Evolutionary conservation across 2,329 filamentous ascomycete species (phyloP), one percentile per base, ranked within the genome.

Genomic region (Akanthomyces dipterigenus): DNA sequence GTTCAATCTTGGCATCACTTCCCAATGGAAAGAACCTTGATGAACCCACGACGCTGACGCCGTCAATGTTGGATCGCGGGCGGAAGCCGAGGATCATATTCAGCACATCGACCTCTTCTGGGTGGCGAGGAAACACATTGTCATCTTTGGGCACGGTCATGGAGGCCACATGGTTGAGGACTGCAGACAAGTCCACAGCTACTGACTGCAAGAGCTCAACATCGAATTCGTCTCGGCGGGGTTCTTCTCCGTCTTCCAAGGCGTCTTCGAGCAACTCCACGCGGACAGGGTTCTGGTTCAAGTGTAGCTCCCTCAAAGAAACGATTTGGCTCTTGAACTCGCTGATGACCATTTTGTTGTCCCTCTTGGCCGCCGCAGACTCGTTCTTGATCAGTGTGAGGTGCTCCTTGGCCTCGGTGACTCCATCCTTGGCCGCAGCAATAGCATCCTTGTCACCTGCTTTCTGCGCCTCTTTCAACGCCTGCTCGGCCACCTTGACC

Each of bases 321-420:
- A 83, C 68, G 4, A 83, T 70, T 63, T 81, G 76, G 49, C 70
- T 74, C 66, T 83, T 83, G 72, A 77, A 82, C 65, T 84, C 81
- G 0, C 80, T 79, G 5, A 78, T 80, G 5, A 73, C 56, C 38
- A 71, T 58, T 1, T 64, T 65, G n/a, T 70, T 66, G n/a, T n/a
- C 31, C 8, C 34, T 11, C 14, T 36, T 40, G 16, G 22, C 20
- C 5, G n/a, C 28, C 14, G 28, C 24, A 9, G 14, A 12, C 3
- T 26, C 16, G 28, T 60, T 55, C 8, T 51, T 40, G 16, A 16
- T n/a, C 22, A 16, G 8, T 3, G 51, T 20, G 1, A 11, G 20
- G 3, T 43, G n/a, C 7, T 22, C 38, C n/a, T 43, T 36, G 12
- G 48, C 49, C 40, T 46, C 18, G 1, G 34, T 14, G 20, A 53